Conservation (phyloP, 306 rosid genomes). For the Sophora flavescens region DNA sequence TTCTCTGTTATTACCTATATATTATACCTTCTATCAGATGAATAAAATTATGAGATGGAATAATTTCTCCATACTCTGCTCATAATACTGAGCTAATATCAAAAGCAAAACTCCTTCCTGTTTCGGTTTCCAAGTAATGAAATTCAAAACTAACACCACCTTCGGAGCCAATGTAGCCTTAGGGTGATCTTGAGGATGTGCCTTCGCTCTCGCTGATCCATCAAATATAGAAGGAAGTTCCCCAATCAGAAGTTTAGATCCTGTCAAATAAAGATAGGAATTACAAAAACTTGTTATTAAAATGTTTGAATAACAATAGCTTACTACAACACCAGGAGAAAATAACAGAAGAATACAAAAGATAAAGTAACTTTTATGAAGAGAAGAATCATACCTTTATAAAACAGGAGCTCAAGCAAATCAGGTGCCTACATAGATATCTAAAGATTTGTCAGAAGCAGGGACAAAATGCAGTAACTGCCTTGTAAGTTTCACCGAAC, state of each 20-base stretch:
- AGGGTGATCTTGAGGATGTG: conserved; percentile 77
- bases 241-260: conserved; percentile 70
- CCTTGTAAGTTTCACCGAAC: conserved; percentile 27
- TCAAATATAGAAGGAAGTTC: conserved; percentile 91
- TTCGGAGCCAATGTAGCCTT: conserved; percentile 86
- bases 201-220: conserved; percentile 79
- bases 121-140: conserved; percentile 30
- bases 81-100: neutral
- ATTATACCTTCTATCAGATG: too few species aligned
- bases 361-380: neutral
- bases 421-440: conserved; percentile 82
- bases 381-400: conserved; percentile 60
- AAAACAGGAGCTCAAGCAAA: conserved; percentile 78
- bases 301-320: conserved; percentile 28
- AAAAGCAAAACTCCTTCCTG: conserved; percentile 24
- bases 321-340: conserved; percentile 13
- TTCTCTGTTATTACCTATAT: too few species aligned
- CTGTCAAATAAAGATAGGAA: conserved; percentile 51
- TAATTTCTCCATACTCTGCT: too few species aligned
- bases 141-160: conserved; percentile 58
- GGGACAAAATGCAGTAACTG: conserved; percentile 28
- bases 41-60: too few species aligned
- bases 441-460: conserved; percentile 49
- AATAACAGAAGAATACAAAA: conserved; percentile 33
- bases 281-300: conserved; percentile 26